phyloP scores from a whole-genome alignment of 2,329 filamentous ascomycete species.

The Aspergillus aculeatinus region DNA sequence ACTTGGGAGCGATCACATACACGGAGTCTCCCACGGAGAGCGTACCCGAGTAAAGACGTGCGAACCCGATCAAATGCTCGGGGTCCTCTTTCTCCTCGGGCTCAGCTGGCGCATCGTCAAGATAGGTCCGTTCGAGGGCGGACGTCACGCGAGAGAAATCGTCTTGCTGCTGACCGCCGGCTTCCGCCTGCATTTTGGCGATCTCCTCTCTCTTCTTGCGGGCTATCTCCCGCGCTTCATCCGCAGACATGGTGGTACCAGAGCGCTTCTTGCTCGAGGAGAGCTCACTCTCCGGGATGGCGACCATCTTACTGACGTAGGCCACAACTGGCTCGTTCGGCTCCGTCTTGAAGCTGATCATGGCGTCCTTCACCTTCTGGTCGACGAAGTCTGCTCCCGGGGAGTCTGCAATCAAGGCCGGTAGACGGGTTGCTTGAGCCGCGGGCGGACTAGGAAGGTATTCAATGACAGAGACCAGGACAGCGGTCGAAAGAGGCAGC shows the following conservation, averaged over 20 bases:
- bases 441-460: conserved; percentile 79
- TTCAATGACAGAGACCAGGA: conserved; percentile 92
- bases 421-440: conserved; percentile 78
- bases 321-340: conserved; percentile 78
- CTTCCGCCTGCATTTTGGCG: conserved; percentile 69
- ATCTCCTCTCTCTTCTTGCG: conserved; percentile 87
- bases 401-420: conserved; percentile 73
- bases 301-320: conserved; percentile 98
- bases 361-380: conserved; percentile 69
- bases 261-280: conserved; percentile 75
- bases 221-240: conserved; percentile 85
- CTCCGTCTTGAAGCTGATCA: conserved; percentile 73
- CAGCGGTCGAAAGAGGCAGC: conserved; percentile 87
- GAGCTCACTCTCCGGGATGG: conserved; percentile 87
- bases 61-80: conserved; percentile 92
- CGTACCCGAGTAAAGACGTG: conserved; percentile 87
- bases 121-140: conserved; percentile 61
- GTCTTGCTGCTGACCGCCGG: conserved; percentile 40
- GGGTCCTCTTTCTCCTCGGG: conserved; percentile 65
- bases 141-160: conserved; percentile 59
- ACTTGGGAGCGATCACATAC: conserved; percentile 91
- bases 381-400: conserved; percentile 74
- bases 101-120: conserved; percentile 48
- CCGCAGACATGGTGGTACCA: conserved; percentile 71
- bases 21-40: conserved; percentile 85